Evolutionary conservation across 805 yeast genomes (phyloP), one percentile per base, ranked within the genome.

Genomic region (Priceomyces carsonii): DNA sequence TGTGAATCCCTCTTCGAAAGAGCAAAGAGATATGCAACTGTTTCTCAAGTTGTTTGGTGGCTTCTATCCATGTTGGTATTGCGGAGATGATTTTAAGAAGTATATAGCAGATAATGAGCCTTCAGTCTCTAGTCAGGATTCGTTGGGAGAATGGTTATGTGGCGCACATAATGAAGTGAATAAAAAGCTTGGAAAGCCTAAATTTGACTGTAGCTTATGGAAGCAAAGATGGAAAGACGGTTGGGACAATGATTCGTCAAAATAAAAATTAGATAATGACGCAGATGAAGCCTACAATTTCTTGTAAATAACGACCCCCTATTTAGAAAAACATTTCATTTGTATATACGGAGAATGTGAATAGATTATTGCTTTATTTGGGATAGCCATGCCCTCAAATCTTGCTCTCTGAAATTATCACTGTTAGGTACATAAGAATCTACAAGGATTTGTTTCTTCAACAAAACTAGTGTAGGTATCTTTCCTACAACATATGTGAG

Each of bases 91-190:
- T 55, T 88, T 93, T 60, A 71, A 77, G 35, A 57, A 61, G 19
- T 88, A 84, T 57, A 67, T 87, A 18, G 52, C 53, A 6, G 64
- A 59, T 34, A 57, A 70, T 26, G 79, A 73, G 47, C 85, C 87
- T 13, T 68, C 66, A 38, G 84, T 80, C 3, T 66, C 63, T 13
- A 73, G 77, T 4, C 87, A 85, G 47, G 95, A 88, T 35, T 83
- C 78, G 36, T 78, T 93, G 50, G 95, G 96, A 0, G 69, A 61
- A 47, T 93, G 99, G 99, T 64, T 93, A 36, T 93, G 98, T 63
- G 85, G 80, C 42, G 98, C 98, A 2, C 99, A 93, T 62, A 93
- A 93, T 53, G 85, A 77, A 23, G 98, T 93, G n/a, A 93, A 93
- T 59, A 68, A 57, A 13, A 90, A 89, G 57, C 57, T 91, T 18